Percentiles rank a stretch among this genome's conserved stretches.
These are phyloP conservation scores for Moesziomyces globuligerus DNA, from an alignment of 1,284 basidiomycete genomes.

Conservation along the genomic window DNA sequence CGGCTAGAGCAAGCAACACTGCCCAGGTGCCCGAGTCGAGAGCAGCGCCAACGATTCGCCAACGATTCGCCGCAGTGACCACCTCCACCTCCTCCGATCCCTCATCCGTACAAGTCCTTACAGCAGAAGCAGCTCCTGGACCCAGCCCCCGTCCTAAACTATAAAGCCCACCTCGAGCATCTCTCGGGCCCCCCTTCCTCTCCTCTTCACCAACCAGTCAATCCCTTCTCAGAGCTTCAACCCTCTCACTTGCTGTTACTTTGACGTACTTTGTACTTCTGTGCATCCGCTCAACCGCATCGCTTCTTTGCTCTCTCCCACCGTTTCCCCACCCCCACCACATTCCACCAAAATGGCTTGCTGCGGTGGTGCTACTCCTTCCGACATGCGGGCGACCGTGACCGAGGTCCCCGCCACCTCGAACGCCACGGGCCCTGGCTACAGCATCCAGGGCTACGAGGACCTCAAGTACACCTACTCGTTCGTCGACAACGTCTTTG, in stretches of 20 bases:
- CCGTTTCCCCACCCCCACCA: background rate
- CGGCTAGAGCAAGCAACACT: slow-evolving; percentile 4
- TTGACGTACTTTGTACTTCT: slow-evolving; percentile 10
- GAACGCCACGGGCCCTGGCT: slow-evolving; percentile 57
- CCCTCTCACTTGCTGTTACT: slow-evolving; percentile 20
- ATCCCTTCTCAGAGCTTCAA: slow-evolving; percentile 31
- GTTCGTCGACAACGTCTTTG: slow-evolving; percentile 69
- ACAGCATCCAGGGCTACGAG: slow-evolving; percentile 55
- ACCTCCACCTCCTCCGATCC: slow-evolving; percentile 29
- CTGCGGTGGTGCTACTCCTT: slow-evolving; percentile 52
- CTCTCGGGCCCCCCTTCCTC: background rate
- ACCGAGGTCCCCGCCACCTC: slow-evolving; percentile 58
- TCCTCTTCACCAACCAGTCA: slow-evolving; percentile 20
- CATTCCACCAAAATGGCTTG: slow-evolving; percentile 37
- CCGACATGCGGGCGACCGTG: slow-evolving; percentile 69
- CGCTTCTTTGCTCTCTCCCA: background rate
- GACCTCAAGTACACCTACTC: slow-evolving; percentile 67
- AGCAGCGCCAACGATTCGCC: background rate
- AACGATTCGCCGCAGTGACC: background rate
- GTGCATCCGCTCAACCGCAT: slow-evolving; percentile 39
- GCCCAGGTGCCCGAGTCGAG: slow-evolving; percentile 8
- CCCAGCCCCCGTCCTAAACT: slow-evolving; percentile 4
- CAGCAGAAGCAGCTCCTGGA: background rate
- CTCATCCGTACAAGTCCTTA: background rate
- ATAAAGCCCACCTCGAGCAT: slow-evolving; percentile 13